These are phyloP conservation scores for Salix arbutifolia DNA, from an alignment of 345 rosid genomes.

Conservation along the genomic window DNA sequence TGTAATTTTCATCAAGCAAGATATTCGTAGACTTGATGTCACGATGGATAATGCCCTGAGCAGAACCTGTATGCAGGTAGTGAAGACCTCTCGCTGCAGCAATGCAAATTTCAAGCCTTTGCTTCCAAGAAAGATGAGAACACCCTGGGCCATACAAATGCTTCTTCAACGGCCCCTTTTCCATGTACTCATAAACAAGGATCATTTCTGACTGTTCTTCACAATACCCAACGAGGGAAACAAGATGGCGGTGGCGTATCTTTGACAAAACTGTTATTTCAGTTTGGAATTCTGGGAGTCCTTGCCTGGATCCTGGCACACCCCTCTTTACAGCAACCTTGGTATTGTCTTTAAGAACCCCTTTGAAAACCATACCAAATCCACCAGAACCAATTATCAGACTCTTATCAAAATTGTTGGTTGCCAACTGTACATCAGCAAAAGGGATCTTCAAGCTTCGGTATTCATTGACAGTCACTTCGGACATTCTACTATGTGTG, in stretches of 20 bases:
- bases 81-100: conserved; percentile 94
- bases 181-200: conserved; percentile 91
- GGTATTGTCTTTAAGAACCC: conserved; percentile 62
- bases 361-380: conserved; percentile 92
- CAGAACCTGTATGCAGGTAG: conserved; percentile 93
- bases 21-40: conserved; percentile 94
- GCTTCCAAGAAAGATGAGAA: conserved; percentile 82
- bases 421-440: conserved; percentile 61
- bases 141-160: conserved; percentile 67
- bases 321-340: conserved; percentile 91
- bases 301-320: conserved; percentile 88
- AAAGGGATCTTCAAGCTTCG: conserved; percentile 66
- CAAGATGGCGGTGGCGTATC: conserved; percentile 91
- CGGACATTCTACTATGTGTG: conserved; percentile 62
- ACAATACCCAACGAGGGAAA: conserved; percentile 85
- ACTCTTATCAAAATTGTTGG: conserved; percentile 69
- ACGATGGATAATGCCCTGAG: conserved; percentile 91
- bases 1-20: conserved; percentile 52
- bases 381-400: conserved; percentile 83
- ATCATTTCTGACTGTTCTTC: conserved; percentile 97
- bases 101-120: conserved; percentile 81
- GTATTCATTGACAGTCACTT: conserved; percentile 58
- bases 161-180: conserved; percentile 78
- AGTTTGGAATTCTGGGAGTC: conserved; percentile 88
- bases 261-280: conserved; percentile 76